These are phyloP conservation scores for Tremella mesenterica DNA, from an alignment of 768 basidiomycete species.

Conservation along the genomic window DNA sequence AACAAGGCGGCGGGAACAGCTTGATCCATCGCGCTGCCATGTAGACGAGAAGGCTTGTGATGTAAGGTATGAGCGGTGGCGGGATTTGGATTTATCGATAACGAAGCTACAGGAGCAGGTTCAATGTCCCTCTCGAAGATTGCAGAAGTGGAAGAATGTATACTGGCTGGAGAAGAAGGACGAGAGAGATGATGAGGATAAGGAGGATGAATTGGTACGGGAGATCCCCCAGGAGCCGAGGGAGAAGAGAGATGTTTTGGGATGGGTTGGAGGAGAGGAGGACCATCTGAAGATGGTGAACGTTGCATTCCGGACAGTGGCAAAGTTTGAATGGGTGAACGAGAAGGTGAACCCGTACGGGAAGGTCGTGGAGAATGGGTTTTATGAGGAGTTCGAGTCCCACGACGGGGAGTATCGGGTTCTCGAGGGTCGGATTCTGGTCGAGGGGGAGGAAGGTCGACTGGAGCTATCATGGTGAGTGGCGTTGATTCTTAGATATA, in stretches of 20 bases:
- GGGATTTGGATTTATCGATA: constrained; percentile 33
- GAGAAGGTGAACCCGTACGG: constrained; percentile 5
- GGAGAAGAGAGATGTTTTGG: neutral
- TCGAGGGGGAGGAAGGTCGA: constrained; percentile 35
- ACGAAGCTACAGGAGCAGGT: constrained; percentile 30
- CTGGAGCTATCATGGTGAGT: constrained; percentile 19
- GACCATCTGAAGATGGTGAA: neutral
- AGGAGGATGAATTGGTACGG: neutral
- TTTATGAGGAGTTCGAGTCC: constrained; percentile 23
- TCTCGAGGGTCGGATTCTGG: constrained; percentile 37
- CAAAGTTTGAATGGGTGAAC: neutral
- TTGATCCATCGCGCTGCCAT: constrained; percentile 61
- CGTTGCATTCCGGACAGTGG: constrained; percentile 4
- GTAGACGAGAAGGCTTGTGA: constrained; percentile 35
- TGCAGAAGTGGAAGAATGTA: constrained; percentile 71
- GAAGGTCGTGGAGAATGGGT: constrained; percentile 17
- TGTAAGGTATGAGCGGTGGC: constrained; percentile 27
- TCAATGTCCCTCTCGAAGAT: constrained; percentile 91
- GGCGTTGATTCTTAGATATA: neutral
- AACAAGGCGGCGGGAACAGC: constrained; percentile 67
- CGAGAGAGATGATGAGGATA: constrained; percentile 26
- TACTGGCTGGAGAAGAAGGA: constrained; percentile 32
- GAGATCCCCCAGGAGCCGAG: neutral
- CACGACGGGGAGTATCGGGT: constrained; percentile 27
- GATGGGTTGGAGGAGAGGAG: neutral